Evolutionary conservation across 2,329 filamentous ascomycete species (phyloP).

Genomic region (Sphaceloma murrayae): DNA sequence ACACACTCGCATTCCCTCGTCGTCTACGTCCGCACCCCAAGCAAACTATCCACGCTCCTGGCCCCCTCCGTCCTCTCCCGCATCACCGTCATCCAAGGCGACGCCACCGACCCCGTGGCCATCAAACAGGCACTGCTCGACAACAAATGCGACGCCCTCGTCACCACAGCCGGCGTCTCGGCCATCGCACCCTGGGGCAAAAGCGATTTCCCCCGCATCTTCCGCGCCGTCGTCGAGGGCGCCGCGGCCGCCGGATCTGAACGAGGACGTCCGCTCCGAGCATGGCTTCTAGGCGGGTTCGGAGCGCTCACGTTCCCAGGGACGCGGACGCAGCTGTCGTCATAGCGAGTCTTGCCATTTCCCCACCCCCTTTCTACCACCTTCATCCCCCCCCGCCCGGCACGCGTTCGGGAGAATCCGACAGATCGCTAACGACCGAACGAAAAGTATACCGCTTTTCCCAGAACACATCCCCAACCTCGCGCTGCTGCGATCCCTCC

Average conservation of each 20-base stretch:
- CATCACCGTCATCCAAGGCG: constrained; percentile 31
- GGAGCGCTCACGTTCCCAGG: constrained; percentile 32
- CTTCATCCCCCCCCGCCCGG: too few relatives aligned
- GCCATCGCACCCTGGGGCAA: constrained; percentile 32
- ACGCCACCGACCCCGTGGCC: constrained; percentile 30
- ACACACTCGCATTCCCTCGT: constrained; percentile 31
- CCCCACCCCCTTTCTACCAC: too few relatives aligned
- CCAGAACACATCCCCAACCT: constrained; percentile 31
- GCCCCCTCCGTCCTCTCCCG: constrained; percentile 27
- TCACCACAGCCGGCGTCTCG: constrained; percentile 34
- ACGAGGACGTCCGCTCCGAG: constrained; percentile 29
- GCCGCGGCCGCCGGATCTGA: constrained; percentile 29
- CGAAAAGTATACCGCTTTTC: constrained; percentile 29
- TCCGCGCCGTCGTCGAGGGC: constrained; percentile 29
- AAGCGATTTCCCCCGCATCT: constrained; percentile 31
- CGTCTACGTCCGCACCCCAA: constrained; percentile 32
- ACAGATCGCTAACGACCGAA: constrained; percentile 17
- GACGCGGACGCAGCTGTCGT: constrained; percentile 27
- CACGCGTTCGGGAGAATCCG: too few relatives aligned
- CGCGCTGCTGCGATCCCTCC: constrained; percentile 25
- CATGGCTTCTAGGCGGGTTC: constrained; percentile 33
- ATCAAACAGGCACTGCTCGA: constrained; percentile 32
- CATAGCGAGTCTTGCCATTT: constrained; percentile 27
- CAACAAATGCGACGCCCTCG: constrained; percentile 32
- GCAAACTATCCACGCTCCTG: constrained; percentile 32